Conservation (phyloP, 2,329 filamentous ascomycete genomes). For the Pezicula rhizophila region DNA sequence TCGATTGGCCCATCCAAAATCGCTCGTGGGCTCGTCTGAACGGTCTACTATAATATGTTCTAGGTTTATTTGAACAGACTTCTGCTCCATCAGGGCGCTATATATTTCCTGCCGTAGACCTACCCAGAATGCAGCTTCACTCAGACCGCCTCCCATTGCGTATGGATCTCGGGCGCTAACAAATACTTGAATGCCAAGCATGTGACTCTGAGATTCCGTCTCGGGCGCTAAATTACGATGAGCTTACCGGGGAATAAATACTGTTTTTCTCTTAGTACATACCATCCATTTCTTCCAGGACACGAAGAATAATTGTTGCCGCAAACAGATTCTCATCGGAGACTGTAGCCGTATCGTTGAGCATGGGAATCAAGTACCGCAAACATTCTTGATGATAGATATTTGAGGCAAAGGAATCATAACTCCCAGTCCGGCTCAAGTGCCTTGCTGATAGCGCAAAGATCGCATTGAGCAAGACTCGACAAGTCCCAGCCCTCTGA, state of each 20-base stretch:
- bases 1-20: constrained; percentile 17
- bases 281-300: constrained; percentile 36
- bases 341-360: constrained; percentile 29
- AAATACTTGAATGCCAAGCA: constrained; percentile 18
- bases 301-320: constrained; percentile 31
- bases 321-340: constrained; percentile 33
- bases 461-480: constrained; percentile 28
- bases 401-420: constrained; percentile 23
- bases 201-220: not conserved
- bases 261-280: not conserved
- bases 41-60: constrained; percentile 6
- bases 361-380: constrained; percentile 32
- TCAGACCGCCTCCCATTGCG: constrained; percentile 29
- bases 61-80: not conserved
- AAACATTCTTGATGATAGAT: constrained; percentile 36
- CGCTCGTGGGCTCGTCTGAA: constrained; percentile 14
- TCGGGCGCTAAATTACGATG: not conserved
- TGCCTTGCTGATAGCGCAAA: constrained; percentile 33
- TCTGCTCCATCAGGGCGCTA: constrained; percentile 10
- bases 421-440: constrained; percentile 25
- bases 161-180: constrained; percentile 24
- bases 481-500: constrained; percentile 32
- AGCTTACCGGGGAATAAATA: not conserved
- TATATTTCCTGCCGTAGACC: not conserved
- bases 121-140: constrained; percentile 42